Conservation (phyloP, 78 protist genomes). For the Monocercomonoides exilis region DNA sequence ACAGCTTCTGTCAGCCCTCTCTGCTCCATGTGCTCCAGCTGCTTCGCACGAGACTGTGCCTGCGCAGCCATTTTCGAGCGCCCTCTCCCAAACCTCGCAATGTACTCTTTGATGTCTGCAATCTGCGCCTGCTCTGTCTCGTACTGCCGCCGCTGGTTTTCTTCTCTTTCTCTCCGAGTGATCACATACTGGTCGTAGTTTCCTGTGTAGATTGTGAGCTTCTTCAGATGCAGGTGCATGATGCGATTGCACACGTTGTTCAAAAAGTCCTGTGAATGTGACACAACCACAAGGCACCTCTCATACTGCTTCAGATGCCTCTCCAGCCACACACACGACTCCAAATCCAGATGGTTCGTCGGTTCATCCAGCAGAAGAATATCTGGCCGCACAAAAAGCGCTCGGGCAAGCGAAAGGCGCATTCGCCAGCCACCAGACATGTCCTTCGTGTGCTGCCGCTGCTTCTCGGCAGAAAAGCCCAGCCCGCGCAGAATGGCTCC, state of each 20-base stretch:
- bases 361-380: slow-evolving; percentile 80
- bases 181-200: slow-evolving; percentile 24
- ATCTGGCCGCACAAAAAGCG: slow-evolving; percentile 35
- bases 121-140: slow-evolving; percentile 13
- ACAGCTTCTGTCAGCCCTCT: background rate
- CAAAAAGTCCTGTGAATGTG: slow-evolving; percentile 30
- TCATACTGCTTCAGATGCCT: slow-evolving; percentile 11
- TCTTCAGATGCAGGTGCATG: slow-evolving; percentile 13
- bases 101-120: background rate
- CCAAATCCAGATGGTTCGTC: slow-evolving; percentile 54
- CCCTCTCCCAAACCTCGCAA: slow-evolving; percentile 1
- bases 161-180: background rate
- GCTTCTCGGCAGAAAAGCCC: slow-evolving; percentile 15
- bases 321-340: slow-evolving; percentile 27
- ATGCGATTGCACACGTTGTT: slow-evolving; percentile 28
- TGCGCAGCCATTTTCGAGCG: background rate
- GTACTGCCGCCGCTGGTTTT: background rate
- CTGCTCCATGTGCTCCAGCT: background rate
- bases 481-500: slow-evolving; percentile 19
- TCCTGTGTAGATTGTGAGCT: slow-evolving; percentile 12
- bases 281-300: background rate
- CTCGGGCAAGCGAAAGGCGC: slow-evolving; percentile 33
- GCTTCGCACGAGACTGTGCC: background rate
- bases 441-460: background rate
- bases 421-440: slow-evolving; percentile 43